Evolutionary conservation across 1,284 basidiomycete genomes (phyloP), one percentile per base, ranked within the genome.

Genomic region (Moesziomyces sp.): DNA sequence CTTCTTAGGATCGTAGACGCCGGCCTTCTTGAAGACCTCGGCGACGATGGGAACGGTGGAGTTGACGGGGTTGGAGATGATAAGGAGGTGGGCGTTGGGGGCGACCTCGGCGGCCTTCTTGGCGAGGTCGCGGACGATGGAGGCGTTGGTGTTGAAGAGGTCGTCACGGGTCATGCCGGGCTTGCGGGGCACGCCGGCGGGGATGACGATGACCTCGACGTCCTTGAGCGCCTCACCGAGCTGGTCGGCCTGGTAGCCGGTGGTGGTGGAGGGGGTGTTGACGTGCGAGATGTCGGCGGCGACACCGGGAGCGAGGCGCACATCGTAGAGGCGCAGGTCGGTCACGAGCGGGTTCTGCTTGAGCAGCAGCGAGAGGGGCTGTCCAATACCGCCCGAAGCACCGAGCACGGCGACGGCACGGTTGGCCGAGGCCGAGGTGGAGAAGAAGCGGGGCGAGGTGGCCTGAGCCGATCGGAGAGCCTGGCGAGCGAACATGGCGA

Each of bases 131-230:
- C 94, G 93, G 81, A 97, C 94, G 85, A 99, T 96, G 70, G 92
- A 93, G 58, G 93, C 93, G 85, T 96, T 95, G 76, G 93, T 94
- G 88, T 95, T 96, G 91, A 99, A 99, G 72, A 99, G 92, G 86
- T 99, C 96, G 85, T 99, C 96, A 87, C 97, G 93, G 86, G 91
- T 93, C 94, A 94, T 93, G 33, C 82, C 85, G 65, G 79, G 85
- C 81, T 86, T 86, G 69, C 85, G 84, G 55, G 85, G 85, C 40
- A 86, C 83, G 79, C 96, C 97, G 85, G 96, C 96, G 68, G 97
- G 97, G 85, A 98, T 97, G 79, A 99, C 92, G 77, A 99, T 91
- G 74, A 99, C 91, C 86, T 95, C 88, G 74, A 89, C 91, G 78
- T 91, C 93, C 71, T 92, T 89, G 64, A 97, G 89, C 23, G 94